Percentiles rank a stretch among this genome's conserved stretches.
phyloP scores from a whole-genome alignment of 352 stramenopile species.

The Phytophthora pini region DNA sequence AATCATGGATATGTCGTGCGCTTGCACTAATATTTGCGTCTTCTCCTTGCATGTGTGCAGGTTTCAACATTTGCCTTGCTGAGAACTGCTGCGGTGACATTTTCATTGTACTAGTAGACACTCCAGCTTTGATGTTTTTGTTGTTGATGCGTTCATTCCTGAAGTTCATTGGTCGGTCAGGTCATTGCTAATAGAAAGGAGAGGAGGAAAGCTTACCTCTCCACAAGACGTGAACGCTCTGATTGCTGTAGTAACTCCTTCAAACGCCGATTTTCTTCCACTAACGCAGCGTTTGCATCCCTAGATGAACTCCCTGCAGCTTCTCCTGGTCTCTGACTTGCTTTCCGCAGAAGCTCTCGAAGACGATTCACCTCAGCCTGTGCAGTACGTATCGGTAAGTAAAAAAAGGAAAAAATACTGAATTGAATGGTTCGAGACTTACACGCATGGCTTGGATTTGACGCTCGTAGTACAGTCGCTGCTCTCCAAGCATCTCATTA shows the following conservation, averaged over 20 bases:
- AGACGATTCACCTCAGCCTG: slow-evolving; percentile 67
- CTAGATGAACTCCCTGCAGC: slow-evolving; percentile 23
- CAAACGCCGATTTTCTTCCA: slow-evolving; percentile 69
- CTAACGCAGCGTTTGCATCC: slow-evolving; percentile 51
- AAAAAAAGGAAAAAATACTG: neutral
- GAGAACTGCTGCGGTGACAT: slow-evolving; percentile 36
- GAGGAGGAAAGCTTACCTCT: slow-evolving; percentile 40
- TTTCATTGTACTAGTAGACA: neutral
- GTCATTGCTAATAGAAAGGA: neutral
- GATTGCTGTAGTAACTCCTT: slow-evolving; percentile 68
- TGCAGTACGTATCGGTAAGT: slow-evolving; percentile 2
- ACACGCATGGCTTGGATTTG: slow-evolving; percentile 79
- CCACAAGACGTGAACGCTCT: slow-evolving; percentile 48
- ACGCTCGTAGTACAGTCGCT: slow-evolving; percentile 69
- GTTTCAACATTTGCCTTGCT: slow-evolving; percentile 35
- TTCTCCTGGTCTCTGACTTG: slow-evolving; percentile 34
- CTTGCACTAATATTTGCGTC: slow-evolving; percentile 9
- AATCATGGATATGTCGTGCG: slow-evolving; percentile 7
- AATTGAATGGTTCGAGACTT: slow-evolving; percentile 1
- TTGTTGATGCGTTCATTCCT: slow-evolving; percentile 20
- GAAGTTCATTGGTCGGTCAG: neutral
- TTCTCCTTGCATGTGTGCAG: slow-evolving; percentile 3
- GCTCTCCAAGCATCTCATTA: slow-evolving; percentile 59
- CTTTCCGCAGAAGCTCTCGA: slow-evolving; percentile 56
- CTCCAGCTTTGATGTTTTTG: slow-evolving; percentile 15